Conservation (phyloP, 2,329 filamentous ascomycete species). For the Plectosphaerella sp. region DNA sequence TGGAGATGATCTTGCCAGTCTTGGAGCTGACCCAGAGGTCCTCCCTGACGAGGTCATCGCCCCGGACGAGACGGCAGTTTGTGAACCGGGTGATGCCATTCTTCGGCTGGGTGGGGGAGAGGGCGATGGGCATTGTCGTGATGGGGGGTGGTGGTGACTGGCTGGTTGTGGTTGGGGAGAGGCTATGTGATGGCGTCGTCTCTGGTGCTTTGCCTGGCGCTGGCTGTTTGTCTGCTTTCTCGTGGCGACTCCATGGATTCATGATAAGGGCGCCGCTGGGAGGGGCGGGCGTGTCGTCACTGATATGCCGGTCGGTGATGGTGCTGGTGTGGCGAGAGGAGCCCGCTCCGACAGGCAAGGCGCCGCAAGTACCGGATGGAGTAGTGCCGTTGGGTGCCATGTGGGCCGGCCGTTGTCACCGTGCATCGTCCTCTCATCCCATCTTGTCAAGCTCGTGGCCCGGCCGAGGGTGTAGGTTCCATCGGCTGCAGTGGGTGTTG, state of each 20-base stretch:
- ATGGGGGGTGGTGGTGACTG: slow-evolving; percentile 21
- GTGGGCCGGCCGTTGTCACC: not conserved
- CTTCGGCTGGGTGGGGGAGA: slow-evolving; percentile 27
- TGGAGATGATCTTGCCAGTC: slow-evolving; percentile 77
- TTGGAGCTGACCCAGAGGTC: slow-evolving; percentile 86
- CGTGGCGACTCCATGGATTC: slow-evolving; percentile 9
- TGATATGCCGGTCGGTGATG: not conserved
- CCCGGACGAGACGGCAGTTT: slow-evolving; percentile 75
- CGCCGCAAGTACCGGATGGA: not conserved
- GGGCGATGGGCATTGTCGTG: slow-evolving; percentile 41
- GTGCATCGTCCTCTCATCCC: not conserved
- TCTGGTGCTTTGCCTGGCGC: slow-evolving; percentile 3
- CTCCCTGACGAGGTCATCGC: slow-evolving; percentile 62
- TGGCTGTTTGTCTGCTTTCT: slow-evolving; percentile 2
- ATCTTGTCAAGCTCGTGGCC: too few species aligned
- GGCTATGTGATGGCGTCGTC: not conserved
- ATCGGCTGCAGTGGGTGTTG: too few species aligned
- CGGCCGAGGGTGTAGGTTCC: too few species aligned
- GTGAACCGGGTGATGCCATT: slow-evolving; percentile 78
- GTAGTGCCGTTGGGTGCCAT: not conserved
- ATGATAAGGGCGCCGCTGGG: not conserved
- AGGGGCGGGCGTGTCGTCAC: not conserved
- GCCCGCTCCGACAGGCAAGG: not conserved
- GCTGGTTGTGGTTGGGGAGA: too few species aligned
- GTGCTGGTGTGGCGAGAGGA: not conserved